Conservation (phyloP, 768 basidiomycete genomes). For the Termitomyces sp. region DNA sequence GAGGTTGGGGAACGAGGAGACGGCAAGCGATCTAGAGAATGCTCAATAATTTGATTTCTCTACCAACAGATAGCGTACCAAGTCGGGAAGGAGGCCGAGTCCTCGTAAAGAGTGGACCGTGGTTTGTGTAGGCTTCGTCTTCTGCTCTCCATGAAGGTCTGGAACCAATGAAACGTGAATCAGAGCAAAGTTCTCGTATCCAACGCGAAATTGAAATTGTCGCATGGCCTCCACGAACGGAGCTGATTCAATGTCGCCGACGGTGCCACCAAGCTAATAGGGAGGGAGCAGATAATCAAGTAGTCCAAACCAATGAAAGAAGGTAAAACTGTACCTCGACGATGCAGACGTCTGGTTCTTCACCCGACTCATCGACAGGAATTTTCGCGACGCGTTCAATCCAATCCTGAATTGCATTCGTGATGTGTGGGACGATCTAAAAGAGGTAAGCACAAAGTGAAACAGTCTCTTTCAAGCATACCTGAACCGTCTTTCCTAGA, state of each 20-base stretch:
- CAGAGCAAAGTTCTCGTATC: slow-evolving; percentile 93
- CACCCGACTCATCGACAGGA: slow-evolving; percentile 90
- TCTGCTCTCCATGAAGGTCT: slow-evolving; percentile 98
- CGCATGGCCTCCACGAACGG: slow-evolving; percentile 99
- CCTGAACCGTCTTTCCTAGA: slow-evolving; percentile 96
- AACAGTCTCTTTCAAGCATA: slow-evolving; percentile 27
- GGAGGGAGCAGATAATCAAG: background rate
- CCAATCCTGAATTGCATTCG: slow-evolving; percentile 98
- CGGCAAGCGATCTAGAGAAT: slow-evolving; percentile 84
- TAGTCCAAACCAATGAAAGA: background rate
- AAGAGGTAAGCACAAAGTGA: background rate
- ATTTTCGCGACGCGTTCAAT: slow-evolving; percentile 92
- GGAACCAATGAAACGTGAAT: slow-evolving; percentile 98
- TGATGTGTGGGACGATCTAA: slow-evolving; percentile 93
- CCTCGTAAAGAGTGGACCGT: slow-evolving; percentile 93
- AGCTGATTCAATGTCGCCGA: slow-evolving; percentile 97
- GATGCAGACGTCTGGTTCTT: slow-evolving; percentile 95
- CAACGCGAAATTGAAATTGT: slow-evolving; percentile 99
- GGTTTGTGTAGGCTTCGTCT: slow-evolving; percentile 98
- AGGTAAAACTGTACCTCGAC: slow-evolving; percentile 68
- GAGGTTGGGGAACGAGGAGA: slow-evolving; percentile 70
- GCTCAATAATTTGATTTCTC: background rate
- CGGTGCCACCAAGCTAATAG: slow-evolving; percentile 90
- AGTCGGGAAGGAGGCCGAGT: slow-evolving; percentile 87
- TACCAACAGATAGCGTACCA: slow-evolving; percentile 47